These are phyloP conservation scores for Toxoplasma gondii DNA, from an alignment of 169 alveolate species.

Conservation along the genomic window DNA sequence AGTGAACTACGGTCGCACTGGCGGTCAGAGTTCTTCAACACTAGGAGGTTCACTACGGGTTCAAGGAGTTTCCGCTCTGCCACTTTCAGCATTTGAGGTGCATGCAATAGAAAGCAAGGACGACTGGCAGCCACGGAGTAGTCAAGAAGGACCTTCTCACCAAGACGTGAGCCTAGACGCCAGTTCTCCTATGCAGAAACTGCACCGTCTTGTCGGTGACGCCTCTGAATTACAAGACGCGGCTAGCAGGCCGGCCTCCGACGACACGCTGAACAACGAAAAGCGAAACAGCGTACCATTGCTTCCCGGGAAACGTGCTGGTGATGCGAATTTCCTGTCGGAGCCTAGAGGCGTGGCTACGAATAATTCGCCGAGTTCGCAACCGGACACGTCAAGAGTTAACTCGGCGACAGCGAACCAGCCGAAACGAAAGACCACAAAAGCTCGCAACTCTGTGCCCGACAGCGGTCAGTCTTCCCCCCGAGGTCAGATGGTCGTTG, in stretches of 20 bases:
- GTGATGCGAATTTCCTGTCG: background rate
- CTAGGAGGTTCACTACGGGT: background rate
- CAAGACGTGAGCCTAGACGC: background rate
- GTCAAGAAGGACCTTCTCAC: background rate
- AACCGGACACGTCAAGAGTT: background rate
- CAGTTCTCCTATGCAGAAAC: background rate
- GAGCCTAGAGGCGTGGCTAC: background rate
- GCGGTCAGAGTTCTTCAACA: background rate
- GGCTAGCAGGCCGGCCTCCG: too few relatives aligned
- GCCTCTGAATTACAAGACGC: background rate
- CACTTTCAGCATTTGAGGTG: background rate
- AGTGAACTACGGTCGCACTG: background rate
- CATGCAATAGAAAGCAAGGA: background rate
- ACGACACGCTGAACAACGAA: too few relatives aligned
- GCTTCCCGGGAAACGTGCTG: background rate
- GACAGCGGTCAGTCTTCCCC: background rate
- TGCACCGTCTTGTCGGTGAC: background rate
- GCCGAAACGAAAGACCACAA: background rate
- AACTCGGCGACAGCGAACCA: background rate
- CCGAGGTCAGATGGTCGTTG: slow-evolving; percentile 17
- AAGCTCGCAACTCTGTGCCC: background rate
- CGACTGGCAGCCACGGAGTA: too few relatives aligned
- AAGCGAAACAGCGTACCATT: too few relatives aligned
- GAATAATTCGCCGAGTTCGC: background rate
- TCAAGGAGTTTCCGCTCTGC: background rate